Conservation (phyloP, 2,329 filamentous ascomycete genomes). For the Cytospora paraplurivora region DNA sequence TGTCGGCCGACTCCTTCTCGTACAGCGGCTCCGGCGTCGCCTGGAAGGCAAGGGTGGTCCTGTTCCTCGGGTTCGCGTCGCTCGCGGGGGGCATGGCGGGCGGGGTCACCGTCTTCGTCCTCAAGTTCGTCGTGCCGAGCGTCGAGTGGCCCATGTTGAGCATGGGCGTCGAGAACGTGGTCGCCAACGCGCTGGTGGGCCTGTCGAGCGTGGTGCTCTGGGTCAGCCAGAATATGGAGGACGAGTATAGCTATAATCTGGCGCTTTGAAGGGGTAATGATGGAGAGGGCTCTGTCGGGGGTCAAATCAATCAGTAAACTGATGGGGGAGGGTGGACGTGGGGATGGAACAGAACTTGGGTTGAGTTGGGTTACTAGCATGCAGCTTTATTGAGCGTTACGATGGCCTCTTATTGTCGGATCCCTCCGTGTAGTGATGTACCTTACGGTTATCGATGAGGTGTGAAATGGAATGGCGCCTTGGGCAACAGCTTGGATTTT, state of each 20-base stretch:
- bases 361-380: slow-evolving; percentile 6
- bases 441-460: slow-evolving; percentile 13
- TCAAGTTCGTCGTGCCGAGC: slow-evolving; percentile 62
- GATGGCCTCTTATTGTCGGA: neutral
- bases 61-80: slow-evolving; percentile 67
- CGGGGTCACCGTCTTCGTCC: slow-evolving; percentile 67
- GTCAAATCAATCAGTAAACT: neutral
- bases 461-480: slow-evolving; percentile 6
- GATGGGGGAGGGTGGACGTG: neutral
- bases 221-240: slow-evolving; percentile 73
- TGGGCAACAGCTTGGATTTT: neutral
- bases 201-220: slow-evolving; percentile 66
- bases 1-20: slow-evolving; percentile 64
- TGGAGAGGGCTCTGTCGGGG: neutral
- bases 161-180: slow-evolving; percentile 68
- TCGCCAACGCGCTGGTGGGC: slow-evolving; percentile 65
- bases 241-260: slow-evolving; percentile 70
- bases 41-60: slow-evolving; percentile 68
- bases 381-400: slow-evolving; percentile 7
- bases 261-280: slow-evolving; percentile 48
- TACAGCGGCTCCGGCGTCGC: slow-evolving; percentile 66
- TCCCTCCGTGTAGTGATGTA: slow-evolving; percentile 18
- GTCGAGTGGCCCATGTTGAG: slow-evolving; percentile 61
- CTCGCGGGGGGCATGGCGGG: slow-evolving; percentile 70
- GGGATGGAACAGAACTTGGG: neutral